Percentiles rank a stretch among this genome's conserved stretches.
These are phyloP conservation scores for Rosa persica DNA, from an alignment of 306 rosid species.

Conservation along the genomic window DNA sequence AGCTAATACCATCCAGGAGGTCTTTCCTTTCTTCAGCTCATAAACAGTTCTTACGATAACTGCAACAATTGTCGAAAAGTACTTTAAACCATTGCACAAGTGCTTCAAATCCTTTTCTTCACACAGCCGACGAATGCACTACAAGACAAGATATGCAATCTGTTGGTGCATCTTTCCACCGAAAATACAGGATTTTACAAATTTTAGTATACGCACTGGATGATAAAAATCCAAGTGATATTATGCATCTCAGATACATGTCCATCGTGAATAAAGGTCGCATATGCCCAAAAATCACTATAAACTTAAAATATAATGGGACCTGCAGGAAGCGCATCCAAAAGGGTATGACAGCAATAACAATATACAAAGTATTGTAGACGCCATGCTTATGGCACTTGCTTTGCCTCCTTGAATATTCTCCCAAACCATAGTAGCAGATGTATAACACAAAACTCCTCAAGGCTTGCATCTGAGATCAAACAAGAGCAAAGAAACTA, in stretches of 20 bases:
- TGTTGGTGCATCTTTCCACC: conserved; percentile 13
- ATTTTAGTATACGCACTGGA: background rate
- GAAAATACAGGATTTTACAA: background rate
- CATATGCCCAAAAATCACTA: background rate
- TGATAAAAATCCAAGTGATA: background rate
- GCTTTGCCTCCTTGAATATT: conserved; percentile 55
- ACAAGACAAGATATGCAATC: conserved; percentile 14
- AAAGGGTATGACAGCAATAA: conserved; percentile 51
- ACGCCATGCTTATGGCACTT: conserved; percentile 52
- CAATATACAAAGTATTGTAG: conserved; percentile 47
- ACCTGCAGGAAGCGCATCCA: conserved; percentile 73
- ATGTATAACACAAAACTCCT: conserved; percentile 59
- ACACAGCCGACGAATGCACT: conserved; percentile 56
- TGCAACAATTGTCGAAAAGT: conserved; percentile 56
- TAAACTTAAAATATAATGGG: background rate
- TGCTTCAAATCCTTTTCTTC: conserved; percentile 43
- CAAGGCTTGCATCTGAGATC: conserved; percentile 54
- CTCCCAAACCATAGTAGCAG: conserved; percentile 74
- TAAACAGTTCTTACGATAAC: conserved; percentile 49
- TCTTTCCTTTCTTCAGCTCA: conserved; percentile 46
- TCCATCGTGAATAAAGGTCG: conserved; percentile 12
- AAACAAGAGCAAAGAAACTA: conserved; percentile 28
- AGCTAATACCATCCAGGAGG: conserved; percentile 56
- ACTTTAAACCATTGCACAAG: conserved; percentile 48
- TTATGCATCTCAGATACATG: background rate